These are phyloP conservation scores for Aleurites moluccanus DNA, from an alignment of 441 rosid genomes.

Conservation along the genomic window DNA sequence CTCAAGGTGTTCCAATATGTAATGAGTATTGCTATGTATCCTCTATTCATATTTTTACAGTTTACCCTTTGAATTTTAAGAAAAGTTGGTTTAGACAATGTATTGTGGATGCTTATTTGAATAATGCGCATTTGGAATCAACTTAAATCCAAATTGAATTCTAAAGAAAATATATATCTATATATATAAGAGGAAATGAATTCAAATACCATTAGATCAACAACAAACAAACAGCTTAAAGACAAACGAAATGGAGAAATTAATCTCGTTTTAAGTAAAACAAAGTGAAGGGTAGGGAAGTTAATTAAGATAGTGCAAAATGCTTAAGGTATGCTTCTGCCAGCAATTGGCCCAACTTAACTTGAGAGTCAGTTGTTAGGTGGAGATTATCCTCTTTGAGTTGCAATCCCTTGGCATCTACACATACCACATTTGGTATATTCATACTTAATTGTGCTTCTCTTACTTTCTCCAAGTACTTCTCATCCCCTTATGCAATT, in stretches of 20 bases:
- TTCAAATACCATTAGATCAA: no score
- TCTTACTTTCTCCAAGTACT: conserved; percentile 61
- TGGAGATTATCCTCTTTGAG: conserved; percentile 71
- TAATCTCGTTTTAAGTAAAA: neutral
- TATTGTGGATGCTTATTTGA: no score
- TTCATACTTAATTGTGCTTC: conserved; percentile 65
- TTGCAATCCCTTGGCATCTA: conserved; percentile 75
- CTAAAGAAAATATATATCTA: no score
- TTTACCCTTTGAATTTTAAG: no score
- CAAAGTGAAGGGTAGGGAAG: neutral
- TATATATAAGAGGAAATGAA: no score
- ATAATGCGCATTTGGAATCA: no score
- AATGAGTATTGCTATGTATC: no score
- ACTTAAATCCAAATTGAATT: no score
- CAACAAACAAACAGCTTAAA: neutral
- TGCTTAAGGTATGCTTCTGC: conserved; percentile 65
- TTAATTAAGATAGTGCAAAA: conserved; percentile 22
- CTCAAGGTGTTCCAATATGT: no score
- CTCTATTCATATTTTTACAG: no score
- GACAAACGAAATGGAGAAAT: neutral
- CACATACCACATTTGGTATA: conserved; percentile 57
- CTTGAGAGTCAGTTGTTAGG: conserved; percentile 69
- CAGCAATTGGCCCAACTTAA: conserved; percentile 60
- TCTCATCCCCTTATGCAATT: conserved; percentile 61
- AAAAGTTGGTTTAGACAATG: no score